Percentiles rank a stretch among this genome's conserved stretches.
Conservation (phyloP, 179 eudicot species). For the Carnegiea gigantea region DNA sequence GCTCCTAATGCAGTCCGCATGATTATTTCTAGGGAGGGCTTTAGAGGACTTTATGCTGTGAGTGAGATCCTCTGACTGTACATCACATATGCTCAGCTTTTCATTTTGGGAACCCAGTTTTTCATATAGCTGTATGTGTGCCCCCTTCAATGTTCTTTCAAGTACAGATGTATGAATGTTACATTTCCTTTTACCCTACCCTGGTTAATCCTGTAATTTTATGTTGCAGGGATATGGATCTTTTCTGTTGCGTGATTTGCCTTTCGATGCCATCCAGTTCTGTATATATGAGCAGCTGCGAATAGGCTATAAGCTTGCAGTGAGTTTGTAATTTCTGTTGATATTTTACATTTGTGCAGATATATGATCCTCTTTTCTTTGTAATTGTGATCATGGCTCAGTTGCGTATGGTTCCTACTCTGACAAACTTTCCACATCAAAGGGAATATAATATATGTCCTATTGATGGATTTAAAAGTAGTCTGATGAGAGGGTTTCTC, state of each 20-base stretch:
- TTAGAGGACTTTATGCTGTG: conserved; percentile 85
- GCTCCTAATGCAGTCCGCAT: conserved; percentile 69
- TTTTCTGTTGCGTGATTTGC: conserved; percentile 85
- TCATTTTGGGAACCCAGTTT: conserved; percentile 4
- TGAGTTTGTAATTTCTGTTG: conserved; percentile 34
- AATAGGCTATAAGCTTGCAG: conserved; percentile 86
- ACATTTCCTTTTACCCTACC: background rate
- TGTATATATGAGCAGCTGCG: conserved; percentile 95
- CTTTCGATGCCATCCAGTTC: conserved; percentile 94
- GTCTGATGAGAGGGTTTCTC: background rate
- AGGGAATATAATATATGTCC: background rate
- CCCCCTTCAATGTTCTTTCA: background rate
- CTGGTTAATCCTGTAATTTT: background rate
- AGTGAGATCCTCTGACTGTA: conserved; percentile 25
- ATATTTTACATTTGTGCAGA: background rate
- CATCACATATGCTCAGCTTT: background rate
- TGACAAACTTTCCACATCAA: too few species aligned
- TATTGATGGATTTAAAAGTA: background rate
- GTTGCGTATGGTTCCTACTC: background rate
- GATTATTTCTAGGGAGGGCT: conserved; percentile 80
- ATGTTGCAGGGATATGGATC: conserved; percentile 85
- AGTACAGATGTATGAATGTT: conserved; percentile 5
- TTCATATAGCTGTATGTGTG: background rate
- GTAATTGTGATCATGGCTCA: conserved; percentile 1
- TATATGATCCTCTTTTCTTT: conserved; percentile 5